Evolutionary conservation across 148 eudicot species (phyloP).

Genomic region (Rhododendron vialii): DNA sequence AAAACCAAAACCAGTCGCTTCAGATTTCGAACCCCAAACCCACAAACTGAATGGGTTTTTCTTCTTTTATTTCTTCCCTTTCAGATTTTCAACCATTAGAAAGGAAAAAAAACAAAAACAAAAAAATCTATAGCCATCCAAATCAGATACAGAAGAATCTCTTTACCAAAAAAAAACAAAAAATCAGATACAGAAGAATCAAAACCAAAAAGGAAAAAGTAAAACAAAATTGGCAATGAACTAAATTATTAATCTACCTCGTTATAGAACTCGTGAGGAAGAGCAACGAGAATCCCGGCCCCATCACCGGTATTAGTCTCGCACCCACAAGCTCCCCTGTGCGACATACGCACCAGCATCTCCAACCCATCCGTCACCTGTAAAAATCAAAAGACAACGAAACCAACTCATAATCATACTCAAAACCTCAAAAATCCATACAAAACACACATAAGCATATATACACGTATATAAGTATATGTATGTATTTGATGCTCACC

Average conservation of each 20-base stretch:
- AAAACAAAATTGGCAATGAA: not conserved
- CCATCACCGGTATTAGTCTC: slow-evolving; percentile 98
- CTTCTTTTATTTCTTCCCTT: not conserved
- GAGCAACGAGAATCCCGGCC: slow-evolving; percentile 91
- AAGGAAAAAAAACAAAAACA: not conserved
- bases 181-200: not conserved
- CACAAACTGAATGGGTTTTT: not conserved
- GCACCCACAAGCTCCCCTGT: slow-evolving; percentile 97
- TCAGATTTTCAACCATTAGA: not conserved
- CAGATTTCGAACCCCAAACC: not conserved
- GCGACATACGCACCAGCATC: slow-evolving; percentile 94
- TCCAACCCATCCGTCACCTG: slow-evolving; percentile 93
- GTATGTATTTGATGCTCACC: slow-evolving; percentile 26
- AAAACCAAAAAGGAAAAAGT: not conserved
- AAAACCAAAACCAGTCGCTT: not conserved
- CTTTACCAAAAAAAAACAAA: not conserved
- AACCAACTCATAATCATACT: not conserved
- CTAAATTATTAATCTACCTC: slow-evolving; percentile 47
- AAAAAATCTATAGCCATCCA: not conserved
- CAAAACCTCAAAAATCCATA: not conserved
- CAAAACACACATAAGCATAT: not conserved
- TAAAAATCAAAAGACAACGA: not conserved
- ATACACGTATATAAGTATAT: not conserved
- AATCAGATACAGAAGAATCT: not conserved
- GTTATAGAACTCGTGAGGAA: slow-evolving; percentile 76